Evolutionary conservation across 768 basidiomycete species (phyloP).

Genomic region (Cystobasidium ongulense): DNA sequence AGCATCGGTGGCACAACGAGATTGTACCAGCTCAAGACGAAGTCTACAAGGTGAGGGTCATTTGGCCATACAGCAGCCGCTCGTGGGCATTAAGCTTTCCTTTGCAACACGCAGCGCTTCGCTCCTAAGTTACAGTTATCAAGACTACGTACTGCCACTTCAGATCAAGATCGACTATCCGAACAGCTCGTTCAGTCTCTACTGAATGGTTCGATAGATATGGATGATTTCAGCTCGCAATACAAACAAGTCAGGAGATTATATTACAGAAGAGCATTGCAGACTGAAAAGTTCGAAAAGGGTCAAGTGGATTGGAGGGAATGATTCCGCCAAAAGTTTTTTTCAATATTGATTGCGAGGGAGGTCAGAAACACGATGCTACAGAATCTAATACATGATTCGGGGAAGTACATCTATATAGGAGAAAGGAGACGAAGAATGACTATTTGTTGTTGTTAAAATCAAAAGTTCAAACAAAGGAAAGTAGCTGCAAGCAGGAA

Average conservation of each 20-base stretch:
- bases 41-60: constrained; percentile 27
- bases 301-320: constrained; percentile 28
- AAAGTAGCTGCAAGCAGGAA: too few relatives aligned
- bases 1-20: constrained; percentile 21
- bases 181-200: constrained; percentile 18
- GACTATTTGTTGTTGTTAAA: too few relatives aligned
- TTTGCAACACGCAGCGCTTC: constrained; percentile 21
- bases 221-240: constrained; percentile 32
- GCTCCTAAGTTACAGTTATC: background rate
- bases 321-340: constrained; percentile 2
- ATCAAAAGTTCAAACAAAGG: too few relatives aligned
- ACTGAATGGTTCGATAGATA: constrained; percentile 21
- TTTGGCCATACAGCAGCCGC: background rate
- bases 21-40: constrained; percentile 20
- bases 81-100: background rate
- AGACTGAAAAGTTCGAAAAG: constrained; percentile 17
- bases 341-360: background rate
- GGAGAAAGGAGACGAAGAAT: too few relatives aligned
- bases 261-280: constrained; percentile 20
- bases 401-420: too few relatives aligned
- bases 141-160: constrained; percentile 14
- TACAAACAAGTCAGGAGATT: constrained; percentile 15
- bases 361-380: background rate
- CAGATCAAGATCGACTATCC: constrained; percentile 27
- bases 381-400: background rate